A percentile compares a stretch with the other conserved stretches of the same genome.
phyloP scores from a whole-genome alignment of 2,329 filamentous ascomycete species.

The Alternaria triticina region DNA sequence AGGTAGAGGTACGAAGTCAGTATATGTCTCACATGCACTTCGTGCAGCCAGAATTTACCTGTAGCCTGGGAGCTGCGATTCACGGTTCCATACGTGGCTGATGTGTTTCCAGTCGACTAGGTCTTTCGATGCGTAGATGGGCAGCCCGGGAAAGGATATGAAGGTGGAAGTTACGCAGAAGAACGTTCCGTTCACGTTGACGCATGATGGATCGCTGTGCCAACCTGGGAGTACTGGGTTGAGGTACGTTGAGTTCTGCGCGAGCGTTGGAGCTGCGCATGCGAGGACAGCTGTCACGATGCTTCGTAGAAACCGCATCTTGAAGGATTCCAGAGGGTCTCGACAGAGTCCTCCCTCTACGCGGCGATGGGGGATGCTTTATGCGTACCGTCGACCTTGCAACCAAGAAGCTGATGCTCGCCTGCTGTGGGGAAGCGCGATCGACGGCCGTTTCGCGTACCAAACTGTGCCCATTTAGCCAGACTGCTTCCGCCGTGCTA shows the following conservation, averaged over 20 bases:
- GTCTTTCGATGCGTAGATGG: slow-evolving; percentile 59
- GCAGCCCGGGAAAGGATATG: slow-evolving; percentile 59
- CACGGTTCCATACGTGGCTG: slow-evolving; percentile 28
- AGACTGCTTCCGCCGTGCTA: neutral
- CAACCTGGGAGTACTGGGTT: slow-evolving; percentile 60
- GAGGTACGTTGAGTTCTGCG: slow-evolving; percentile 9
- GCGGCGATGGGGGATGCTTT: neutral
- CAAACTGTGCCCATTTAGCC: neutral
- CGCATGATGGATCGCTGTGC: slow-evolving; percentile 57
- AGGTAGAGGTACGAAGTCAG: too few species aligned
- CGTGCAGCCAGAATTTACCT: too few species aligned
- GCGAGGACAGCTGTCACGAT: neutral
- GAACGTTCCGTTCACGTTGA: slow-evolving; percentile 47
- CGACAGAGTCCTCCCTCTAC: neutral
- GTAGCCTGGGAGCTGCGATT: slow-evolving; percentile 23
- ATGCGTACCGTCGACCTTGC: neutral
- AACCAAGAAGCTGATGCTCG: neutral
- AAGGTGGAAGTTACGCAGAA: slow-evolving; percentile 62
- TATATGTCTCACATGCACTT: too few species aligned
- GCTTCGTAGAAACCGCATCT: neutral
- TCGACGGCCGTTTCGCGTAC: neutral
- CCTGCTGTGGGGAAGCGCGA: neutral
- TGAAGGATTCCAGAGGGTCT: neutral
- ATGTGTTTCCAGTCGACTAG: slow-evolving; percentile 33
- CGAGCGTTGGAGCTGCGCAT: neutral